Conservation (phyloP, 352 stramenopile species). For the Phytopythium mirpurense region DNA sequence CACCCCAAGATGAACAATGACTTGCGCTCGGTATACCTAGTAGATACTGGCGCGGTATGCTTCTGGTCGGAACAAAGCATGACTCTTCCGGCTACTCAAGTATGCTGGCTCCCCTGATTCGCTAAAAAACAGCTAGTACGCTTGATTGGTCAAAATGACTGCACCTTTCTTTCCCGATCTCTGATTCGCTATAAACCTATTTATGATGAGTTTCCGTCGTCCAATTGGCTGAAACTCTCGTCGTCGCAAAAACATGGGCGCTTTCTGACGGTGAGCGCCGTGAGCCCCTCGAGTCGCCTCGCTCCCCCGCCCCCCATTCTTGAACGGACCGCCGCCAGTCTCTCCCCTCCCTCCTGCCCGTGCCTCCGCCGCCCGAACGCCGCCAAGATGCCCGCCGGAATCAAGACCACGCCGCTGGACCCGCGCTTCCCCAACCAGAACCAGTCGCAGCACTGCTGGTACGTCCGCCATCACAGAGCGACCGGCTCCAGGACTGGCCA, state of each 20-base stretch:
- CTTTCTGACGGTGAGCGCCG: slow-evolving; percentile 19
- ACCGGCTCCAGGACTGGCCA: no score
- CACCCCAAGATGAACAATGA: no score
- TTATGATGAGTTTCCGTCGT: no score
- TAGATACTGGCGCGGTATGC: no score
- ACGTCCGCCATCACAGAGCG: slow-evolving; percentile 6
- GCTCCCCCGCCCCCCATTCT: slow-evolving; percentile 13
- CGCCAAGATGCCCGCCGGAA: slow-evolving; percentile 45
- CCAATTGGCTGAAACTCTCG: slow-evolving; percentile 22
- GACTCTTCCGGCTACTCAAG: neutral
- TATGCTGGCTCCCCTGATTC: no score
- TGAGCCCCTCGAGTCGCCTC: slow-evolving; percentile 5
- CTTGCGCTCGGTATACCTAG: no score
- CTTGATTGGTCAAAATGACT: no score
- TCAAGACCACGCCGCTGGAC: slow-evolving; percentile 85
- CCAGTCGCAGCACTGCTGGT: slow-evolving; percentile 86
- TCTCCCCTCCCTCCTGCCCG: neutral
- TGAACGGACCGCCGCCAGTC: slow-evolving; percentile 15
- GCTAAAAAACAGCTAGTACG: slow-evolving; percentile 2
- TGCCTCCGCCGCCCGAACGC: neutral
- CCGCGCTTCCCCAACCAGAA: slow-evolving; percentile 86
- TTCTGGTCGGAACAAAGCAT: neutral
- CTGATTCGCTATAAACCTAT: no score
- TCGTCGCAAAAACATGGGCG: slow-evolving; percentile 36
- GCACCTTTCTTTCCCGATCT: no score